Evolutionary conservation across 768 basidiomycete species (phyloP).

Genomic region (Rossbeevera mucosa): DNA sequence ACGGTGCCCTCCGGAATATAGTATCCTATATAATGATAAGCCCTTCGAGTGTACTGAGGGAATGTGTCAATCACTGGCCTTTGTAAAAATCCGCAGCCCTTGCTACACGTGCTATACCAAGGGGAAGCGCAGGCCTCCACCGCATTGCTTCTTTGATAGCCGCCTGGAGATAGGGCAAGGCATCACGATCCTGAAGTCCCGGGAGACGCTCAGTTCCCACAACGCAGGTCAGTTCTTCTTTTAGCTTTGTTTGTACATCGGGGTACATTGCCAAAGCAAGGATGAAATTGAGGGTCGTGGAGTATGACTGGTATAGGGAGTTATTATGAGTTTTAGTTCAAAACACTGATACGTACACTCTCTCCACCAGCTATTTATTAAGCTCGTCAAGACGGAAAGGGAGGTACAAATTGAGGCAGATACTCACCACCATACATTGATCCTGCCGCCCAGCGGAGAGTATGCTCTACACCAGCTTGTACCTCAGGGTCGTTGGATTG

Average conservation of each 20-base stretch:
- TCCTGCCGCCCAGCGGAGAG: slow-evolving; percentile 15
- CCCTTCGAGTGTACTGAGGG: background rate
- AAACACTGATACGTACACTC: background rate
- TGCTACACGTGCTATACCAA: slow-evolving; percentile 13
- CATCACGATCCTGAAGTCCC: slow-evolving; percentile 23
- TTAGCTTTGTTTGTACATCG: slow-evolving; percentile 49
- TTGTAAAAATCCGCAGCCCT: slow-evolving; percentile 9
- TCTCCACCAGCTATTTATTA: slow-evolving; percentile 5
- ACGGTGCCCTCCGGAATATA: slow-evolving; percentile 12
- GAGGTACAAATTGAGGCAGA: background rate
- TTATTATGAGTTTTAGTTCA: background rate
- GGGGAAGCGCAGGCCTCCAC: slow-evolving; percentile 8
- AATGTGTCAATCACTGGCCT: background rate
- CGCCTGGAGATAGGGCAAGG: slow-evolving; percentile 52
- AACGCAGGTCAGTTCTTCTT: slow-evolving; percentile 48
- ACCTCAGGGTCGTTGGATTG: slow-evolving; percentile 1
- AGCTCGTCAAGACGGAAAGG: background rate
- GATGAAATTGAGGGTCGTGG: slow-evolving; percentile 16
- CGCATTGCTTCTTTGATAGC: slow-evolving; percentile 27
- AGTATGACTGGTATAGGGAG: slow-evolving; percentile 9
- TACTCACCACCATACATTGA: slow-evolving; percentile 18
- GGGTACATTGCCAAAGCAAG: slow-evolving; percentile 18
- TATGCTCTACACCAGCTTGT: slow-evolving; percentile 6
- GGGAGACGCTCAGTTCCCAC: slow-evolving; percentile 47
- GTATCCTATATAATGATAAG: background rate